These are phyloP conservation scores for Colletotrichum sp. DNA, from an alignment of 2,329 filamentous ascomycete species.

Conservation along the genomic window DNA sequence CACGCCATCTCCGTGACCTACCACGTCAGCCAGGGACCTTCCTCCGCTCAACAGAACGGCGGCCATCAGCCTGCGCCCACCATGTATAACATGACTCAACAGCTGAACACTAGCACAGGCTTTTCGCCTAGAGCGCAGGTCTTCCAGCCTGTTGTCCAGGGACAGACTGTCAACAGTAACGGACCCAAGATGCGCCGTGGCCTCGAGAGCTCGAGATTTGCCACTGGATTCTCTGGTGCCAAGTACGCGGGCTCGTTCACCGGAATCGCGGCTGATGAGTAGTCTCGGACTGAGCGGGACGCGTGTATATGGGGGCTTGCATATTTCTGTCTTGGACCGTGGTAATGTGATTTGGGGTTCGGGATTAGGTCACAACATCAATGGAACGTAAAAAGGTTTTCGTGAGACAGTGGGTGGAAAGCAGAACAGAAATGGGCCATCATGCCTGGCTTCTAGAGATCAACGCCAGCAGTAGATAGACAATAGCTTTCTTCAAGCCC, in stretches of 20 bases:
- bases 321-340: not conserved
- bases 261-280: not conserved
- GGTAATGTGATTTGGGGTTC: not conserved
- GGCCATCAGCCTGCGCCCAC: not conserved
- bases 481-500: not conserved
- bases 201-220: slow-evolving; percentile 6
- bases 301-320: not conserved
- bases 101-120: not conserved
- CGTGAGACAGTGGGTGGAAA: not conserved
- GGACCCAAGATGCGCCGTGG: not conserved
- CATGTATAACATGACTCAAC: not conserved
- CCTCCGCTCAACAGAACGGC: not conserved
- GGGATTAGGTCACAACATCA: not conserved
- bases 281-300: not conserved
- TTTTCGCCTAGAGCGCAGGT: not conserved
- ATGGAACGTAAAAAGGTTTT: not conserved
- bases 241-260: slow-evolving; percentile 13
- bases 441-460: not conserved
- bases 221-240: not conserved
- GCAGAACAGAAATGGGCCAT: not conserved
- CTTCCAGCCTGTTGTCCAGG: not conserved
- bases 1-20: slow-evolving; percentile 9
- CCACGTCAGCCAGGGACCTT: not conserved
- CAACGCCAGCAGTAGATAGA: not conserved
- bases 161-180: not conserved